Evolutionary conservation across 345 rosid genomes (phyloP), one percentile per base, ranked within the genome.

Genomic region (Populus simonii): DNA sequence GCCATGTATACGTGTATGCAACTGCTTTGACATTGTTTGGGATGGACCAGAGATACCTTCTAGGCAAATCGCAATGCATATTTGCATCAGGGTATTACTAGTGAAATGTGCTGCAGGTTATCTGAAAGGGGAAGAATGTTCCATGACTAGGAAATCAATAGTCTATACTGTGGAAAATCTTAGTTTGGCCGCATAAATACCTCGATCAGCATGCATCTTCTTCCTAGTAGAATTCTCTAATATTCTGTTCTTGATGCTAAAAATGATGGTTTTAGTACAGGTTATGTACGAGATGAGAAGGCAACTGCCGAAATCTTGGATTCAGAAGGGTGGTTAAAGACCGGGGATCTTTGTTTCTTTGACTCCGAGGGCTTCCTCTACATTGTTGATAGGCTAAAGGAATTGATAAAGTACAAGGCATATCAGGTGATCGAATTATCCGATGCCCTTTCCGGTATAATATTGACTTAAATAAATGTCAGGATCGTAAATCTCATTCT

Each of bases 391-490:
- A 84, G 99, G 84, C 77, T 95, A 59, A 95, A 95, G 89, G 99
- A 95, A 76, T 79, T 95, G 81, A 95, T 95, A 78, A 95, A 95
- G 86, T 95, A 93, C 87, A 95, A 95, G 85, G 99, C 90, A 25
- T 92, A 92, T 84, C 99, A 95, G 98, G 99, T 94, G 79, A 80
- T 4, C 74, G 53, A 22, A 17, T 53, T 7, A 35, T 39, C 67
- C 33, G 0, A 4, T 6, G 25, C 20, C 31, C 31, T 25, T 63
- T 51, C 65, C 17, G 3, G 18, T 16, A 20, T 63, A 20, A 8
- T 5, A 8, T 29, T 59, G 16, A 67, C 16, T 29, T 8, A 3
- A 7, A 8, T 41, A n/a, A 25, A 43, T 17, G 29, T 35, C 1
- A 35, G 16, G 75, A 72, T 13, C n/a, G 31, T 9, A 25, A 10